Evolutionary conservation across 1,284 basidiomycete genomes (phyloP), one percentile per base, ranked within the genome.

Genomic region (Trichosporon ovoides): DNA sequence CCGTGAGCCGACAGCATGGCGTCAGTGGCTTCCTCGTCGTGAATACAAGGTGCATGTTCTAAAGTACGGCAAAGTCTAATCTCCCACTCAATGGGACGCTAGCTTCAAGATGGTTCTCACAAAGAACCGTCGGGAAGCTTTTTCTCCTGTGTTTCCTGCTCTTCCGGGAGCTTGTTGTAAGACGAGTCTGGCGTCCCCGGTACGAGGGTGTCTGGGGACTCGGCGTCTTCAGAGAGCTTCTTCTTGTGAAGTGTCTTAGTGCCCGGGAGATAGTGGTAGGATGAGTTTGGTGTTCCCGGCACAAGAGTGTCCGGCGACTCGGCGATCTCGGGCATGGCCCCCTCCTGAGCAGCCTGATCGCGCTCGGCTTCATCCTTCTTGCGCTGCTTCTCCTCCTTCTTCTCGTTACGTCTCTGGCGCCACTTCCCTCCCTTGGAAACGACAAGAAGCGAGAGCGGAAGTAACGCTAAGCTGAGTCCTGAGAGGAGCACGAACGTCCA

Each of bases 401-500:
- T 35, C 3, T 22, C 33, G 12, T 51, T 35, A 2, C 49, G 49
- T 19, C 19, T 35, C 34, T 51, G 33, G 19, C 49, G 28, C 49
- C 33, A 35, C 49, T 35, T 22, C 19, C 49, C 49, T 18, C 49
- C 49, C 49, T 18, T 51, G 49, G 49, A 28, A 20, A 51, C 34
- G 19, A 51, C 49, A 19, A 51, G 49, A 18, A 51, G 22, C 14
- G 49, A 51, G 33, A 51, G 49, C 14, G 49, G 49, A 2, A 51
- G 43, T 2, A 48, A 62, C 2, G 64, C 38, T 1, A 74, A 28
- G 34, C 64, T 58, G 11, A 75, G 57, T 0, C 73, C 76, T 10
- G 67, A 65, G 38, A 76, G 57, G 9, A 77, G 62, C 22, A 74
- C 73, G 35, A 74, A 74, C 10, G 74, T 73, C 74, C 73, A 77